Evolutionary conservation across 768 basidiomycete species (phyloP), one percentile per base, ranked within the genome.

Genomic region (Leucocoprinus sp.): DNA sequence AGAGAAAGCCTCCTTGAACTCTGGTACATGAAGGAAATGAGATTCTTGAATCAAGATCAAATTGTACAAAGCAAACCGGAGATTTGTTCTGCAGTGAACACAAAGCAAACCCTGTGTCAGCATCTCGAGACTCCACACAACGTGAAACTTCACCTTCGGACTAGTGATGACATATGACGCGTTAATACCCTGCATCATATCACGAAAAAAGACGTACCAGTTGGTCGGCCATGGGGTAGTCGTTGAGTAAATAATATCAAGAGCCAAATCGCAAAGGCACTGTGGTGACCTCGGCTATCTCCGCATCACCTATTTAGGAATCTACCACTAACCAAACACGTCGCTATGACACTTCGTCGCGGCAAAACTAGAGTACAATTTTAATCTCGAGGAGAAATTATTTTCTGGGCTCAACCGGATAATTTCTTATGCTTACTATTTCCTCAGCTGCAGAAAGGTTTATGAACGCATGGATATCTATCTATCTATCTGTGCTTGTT

Each of bases 1-100:
- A 49, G 93, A 91, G 71, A 98, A 97, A 40, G 93, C 93, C 73
- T 97, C 95, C 76, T 95, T 97, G 80, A 93, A 97, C 67, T 95
- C 92, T 89, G 54, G 53, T 28, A 8, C 48, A 37, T 21, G 31
- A 38, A 37, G 31, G 15, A 11, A 38, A 26, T 36, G 47, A 35
- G 48, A 46, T 22, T 51, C 40, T 45, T 19, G 9, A 38, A 19
- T 27, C 28, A 36, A 22, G 26, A 17, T 29, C 31, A 27, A 18
- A 49, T 42, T 38, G 11, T 15, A 29, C 17, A 15, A 29, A 22
- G 65, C 80, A 37, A 59, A 90, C 91, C 91, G 58, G 89, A 79
- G 57, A 93, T 89, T 75, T 93, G 90, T 64, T 93, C 91, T 95
- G 24, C 42, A 43, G 28, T 24, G 33, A 40, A 21, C 39, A 36